Percentiles rank a stretch among this genome's conserved stretches.
Conservation (phyloP, 1,284 basidiomycete genomes). For the Trametes pubescens region DNA sequence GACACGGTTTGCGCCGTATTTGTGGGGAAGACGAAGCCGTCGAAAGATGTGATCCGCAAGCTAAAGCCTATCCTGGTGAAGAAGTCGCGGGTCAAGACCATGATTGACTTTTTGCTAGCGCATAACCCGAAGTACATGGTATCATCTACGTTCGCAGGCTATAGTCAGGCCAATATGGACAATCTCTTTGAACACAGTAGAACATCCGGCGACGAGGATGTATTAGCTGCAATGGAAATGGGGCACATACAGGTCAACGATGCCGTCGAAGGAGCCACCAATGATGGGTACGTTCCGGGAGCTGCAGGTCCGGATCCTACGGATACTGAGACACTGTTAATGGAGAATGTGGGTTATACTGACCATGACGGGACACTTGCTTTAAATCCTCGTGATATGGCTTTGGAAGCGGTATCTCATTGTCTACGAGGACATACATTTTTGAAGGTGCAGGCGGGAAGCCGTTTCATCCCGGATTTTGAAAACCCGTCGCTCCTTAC, state of each 20-base stretch:
- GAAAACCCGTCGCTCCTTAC: conserved; percentile 23
- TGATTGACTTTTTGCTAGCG: conserved; percentile 3
- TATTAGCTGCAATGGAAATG: conserved; percentile 13
- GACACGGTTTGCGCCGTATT: conserved; percentile 17
- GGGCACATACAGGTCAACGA: conserved; percentile 3
- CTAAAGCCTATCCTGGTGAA: conserved; percentile 6
- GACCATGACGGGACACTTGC: no score
- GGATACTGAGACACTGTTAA: not conserved
- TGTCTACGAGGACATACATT: conserved; percentile 14
- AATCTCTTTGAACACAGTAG: not conserved
- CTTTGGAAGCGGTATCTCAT: conserved; percentile 14
- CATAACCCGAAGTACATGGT: conserved; percentile 5
- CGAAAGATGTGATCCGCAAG: not conserved
- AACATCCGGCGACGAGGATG: not conserved
- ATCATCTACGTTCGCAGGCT: conserved; percentile 10
- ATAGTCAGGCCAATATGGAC: conserved; percentile 3
- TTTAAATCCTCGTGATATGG: no score
- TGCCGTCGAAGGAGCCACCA: not conserved
- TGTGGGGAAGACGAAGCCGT: conserved; percentile 4
- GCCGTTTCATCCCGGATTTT: conserved; percentile 18
- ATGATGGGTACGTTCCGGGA: not conserved
- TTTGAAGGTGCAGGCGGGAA: conserved; percentile 16
- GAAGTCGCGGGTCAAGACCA: not conserved
- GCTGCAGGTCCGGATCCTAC: no score
- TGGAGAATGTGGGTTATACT: conserved; percentile 15